Percentiles rank a stretch among this genome's conserved stretches.
These are phyloP conservation scores for Oidiodendron maius DNA, from an alignment of 495 filamentous ascomycete species.

Conservation along the genomic window DNA sequence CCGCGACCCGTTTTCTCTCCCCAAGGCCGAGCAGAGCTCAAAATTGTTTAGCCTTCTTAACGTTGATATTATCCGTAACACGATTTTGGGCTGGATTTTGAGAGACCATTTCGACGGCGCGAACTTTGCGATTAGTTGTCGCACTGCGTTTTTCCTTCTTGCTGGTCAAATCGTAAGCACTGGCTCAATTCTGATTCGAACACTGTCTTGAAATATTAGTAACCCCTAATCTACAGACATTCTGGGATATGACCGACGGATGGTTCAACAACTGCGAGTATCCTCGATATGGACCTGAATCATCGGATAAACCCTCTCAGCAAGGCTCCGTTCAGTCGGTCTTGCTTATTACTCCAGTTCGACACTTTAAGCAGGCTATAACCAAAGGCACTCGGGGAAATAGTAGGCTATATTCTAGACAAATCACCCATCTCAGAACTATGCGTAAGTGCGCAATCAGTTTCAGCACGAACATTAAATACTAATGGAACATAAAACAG, in stretches of 20 bases:
- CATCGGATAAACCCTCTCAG: background rate
- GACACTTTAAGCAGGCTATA: background rate
- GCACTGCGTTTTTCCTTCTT: background rate
- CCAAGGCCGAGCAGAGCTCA: background rate
- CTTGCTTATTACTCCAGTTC: conserved; percentile 4
- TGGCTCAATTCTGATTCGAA: background rate
- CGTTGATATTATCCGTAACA: background rate
- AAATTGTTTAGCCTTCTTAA: background rate
- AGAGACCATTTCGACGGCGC: background rate
- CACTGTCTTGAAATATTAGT: background rate
- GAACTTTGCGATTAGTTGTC: background rate
- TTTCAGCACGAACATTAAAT: background rate
- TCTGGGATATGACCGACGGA: conserved; percentile 2
- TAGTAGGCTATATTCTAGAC: background rate
- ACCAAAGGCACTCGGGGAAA: background rate
- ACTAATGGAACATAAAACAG: background rate
- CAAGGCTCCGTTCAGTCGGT: conserved; percentile 3
- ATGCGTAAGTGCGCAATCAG: conserved; percentile 10
- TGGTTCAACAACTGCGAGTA: conserved; percentile 5
- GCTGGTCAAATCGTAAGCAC: background rate
- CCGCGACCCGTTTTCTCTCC: background rate
- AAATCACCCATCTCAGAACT: conserved; percentile 5
- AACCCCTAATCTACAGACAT: background rate
- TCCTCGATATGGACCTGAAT: background rate
- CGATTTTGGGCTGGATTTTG: background rate